Conservation (phyloP, 2,329 filamentous ascomycete genomes). For the Neurospora sp. region DNA sequence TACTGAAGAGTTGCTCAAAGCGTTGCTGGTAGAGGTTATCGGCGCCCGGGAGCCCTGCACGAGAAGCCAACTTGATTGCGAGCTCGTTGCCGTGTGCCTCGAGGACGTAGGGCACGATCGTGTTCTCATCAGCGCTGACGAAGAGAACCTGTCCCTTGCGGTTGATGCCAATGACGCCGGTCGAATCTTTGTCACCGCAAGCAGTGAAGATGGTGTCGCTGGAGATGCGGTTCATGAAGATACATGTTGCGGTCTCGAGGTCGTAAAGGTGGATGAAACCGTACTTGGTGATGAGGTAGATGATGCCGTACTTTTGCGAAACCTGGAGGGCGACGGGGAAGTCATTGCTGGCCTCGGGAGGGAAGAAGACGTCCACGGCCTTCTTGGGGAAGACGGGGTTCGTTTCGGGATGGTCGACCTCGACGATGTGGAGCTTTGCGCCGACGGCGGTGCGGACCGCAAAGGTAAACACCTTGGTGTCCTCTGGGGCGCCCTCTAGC, state of each 20-base stretch:
- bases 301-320: constrained; percentile 89
- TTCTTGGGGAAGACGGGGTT: constrained; percentile 92
- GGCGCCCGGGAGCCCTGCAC: constrained; percentile 85
- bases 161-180: constrained; percentile 90
- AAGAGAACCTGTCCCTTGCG: constrained; percentile 94
- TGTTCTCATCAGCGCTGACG: constrained; percentile 86
- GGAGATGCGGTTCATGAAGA: constrained; percentile 99
- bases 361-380: constrained; percentile 96
- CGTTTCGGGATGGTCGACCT: constrained; percentile 85
- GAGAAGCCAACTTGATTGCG: constrained; percentile 91
- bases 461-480: constrained; percentile 95
- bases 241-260: constrained; percentile 85
- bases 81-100: constrained; percentile 93
- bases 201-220: constrained; percentile 99
- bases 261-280: constrained; percentile 99
- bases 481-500: constrained; percentile 77
- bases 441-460: constrained; percentile 82
- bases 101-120: constrained; percentile 86
- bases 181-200: constrained; percentile 69
- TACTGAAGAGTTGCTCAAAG: constrained; percentile 77
- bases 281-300: constrained; percentile 97
- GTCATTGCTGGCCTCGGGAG: constrained; percentile 87
- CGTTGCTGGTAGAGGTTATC: constrained; percentile 88
- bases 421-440: constrained; percentile 94
- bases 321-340: constrained; percentile 98